Evolutionary conservation across 2,329 filamentous ascomycete species (phyloP).

Genomic region (Huntiella omanensis): DNA sequence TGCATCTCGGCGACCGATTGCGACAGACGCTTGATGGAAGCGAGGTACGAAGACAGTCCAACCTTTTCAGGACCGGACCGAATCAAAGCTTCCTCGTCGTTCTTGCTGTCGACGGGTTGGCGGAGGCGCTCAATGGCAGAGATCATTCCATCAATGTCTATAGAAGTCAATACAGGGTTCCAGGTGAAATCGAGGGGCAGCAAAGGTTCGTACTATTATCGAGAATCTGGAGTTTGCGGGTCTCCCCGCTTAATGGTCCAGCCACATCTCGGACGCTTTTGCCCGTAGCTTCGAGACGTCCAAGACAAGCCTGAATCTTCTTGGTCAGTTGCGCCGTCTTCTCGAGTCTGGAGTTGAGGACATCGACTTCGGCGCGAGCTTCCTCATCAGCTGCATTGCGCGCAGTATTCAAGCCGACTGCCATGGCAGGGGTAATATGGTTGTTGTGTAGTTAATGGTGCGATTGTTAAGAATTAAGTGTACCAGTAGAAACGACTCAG

Average conservation of each 20-base stretch:
- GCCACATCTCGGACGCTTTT: slow-evolving; percentile 84
- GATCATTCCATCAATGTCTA: slow-evolving; percentile 72
- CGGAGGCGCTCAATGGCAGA: slow-evolving; percentile 74
- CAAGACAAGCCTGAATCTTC: slow-evolving; percentile 80
- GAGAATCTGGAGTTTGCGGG: slow-evolving; percentile 70
- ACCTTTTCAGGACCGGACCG: slow-evolving; percentile 68
- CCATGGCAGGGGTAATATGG: slow-evolving; percentile 1
- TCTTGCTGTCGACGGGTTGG: slow-evolving; percentile 82
- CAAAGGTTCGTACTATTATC: slow-evolving; percentile 44
- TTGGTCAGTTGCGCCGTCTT: slow-evolving; percentile 88
- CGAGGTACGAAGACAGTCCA: slow-evolving; percentile 68
- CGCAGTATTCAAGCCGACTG: slow-evolving; percentile 8
- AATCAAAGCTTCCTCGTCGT: slow-evolving; percentile 80
- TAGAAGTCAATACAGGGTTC: slow-evolving; percentile 3
- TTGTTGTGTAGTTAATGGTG: too few relatives aligned
- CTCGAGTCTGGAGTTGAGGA: slow-evolving; percentile 56
- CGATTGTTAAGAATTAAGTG: too few relatives aligned
- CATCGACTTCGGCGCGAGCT: slow-evolving; percentile 49
- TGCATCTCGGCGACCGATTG: slow-evolving; percentile 71
- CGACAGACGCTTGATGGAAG: slow-evolving; percentile 73
- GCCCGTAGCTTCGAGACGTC: slow-evolving; percentile 68
- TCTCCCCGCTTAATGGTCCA: slow-evolving; percentile 82
- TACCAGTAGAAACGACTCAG: too few relatives aligned
- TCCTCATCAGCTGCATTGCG: slow-evolving; percentile 44
- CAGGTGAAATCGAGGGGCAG: not conserved